Percentiles rank a stretch among this genome's conserved stretches.
Evolutionary conservation across 129 eudicot genomes (phyloP).

Genomic region (Flaveria ramosissima): DNA sequence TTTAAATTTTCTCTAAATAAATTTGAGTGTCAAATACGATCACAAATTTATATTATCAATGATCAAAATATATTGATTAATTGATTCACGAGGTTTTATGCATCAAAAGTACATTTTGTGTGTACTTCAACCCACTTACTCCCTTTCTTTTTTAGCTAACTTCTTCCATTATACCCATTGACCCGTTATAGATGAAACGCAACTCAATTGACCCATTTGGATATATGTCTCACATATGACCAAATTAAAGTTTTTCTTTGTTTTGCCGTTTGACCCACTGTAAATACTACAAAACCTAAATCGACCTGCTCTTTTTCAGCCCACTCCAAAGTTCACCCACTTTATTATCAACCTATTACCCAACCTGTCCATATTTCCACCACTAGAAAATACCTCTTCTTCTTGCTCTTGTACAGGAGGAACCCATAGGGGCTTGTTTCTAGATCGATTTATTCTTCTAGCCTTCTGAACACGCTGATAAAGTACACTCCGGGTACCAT

Average conservation of each 20-base stretch:
- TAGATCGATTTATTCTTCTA: constrained; percentile 89
- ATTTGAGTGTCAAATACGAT: background rate
- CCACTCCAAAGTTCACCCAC: constrained; percentile 10
- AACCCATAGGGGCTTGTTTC: constrained; percentile 95
- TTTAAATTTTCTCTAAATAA: background rate
- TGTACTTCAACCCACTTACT: background rate
- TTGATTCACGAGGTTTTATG: background rate
- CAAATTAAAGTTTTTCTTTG: background rate
- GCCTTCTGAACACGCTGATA: constrained; percentile 98
- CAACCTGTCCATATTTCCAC: background rate
- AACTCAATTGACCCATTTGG: background rate
- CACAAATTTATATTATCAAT: background rate
- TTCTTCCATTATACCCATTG: background rate
- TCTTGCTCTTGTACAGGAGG: constrained; percentile 96
- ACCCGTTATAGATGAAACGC: background rate
- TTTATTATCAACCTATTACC: constrained; percentile 11
- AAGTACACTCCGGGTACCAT: constrained; percentile 89
- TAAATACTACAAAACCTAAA: background rate
- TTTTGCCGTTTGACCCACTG: background rate
- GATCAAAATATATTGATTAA: background rate
- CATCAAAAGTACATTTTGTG: background rate
- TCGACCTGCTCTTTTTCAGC: background rate
- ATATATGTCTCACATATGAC: background rate
- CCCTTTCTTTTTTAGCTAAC: background rate
- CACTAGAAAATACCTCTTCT: constrained; percentile 67